Base-by-base conservation (phyloP, 345 rosid species). In the Bruguiera gymnorhiza region DNA sequence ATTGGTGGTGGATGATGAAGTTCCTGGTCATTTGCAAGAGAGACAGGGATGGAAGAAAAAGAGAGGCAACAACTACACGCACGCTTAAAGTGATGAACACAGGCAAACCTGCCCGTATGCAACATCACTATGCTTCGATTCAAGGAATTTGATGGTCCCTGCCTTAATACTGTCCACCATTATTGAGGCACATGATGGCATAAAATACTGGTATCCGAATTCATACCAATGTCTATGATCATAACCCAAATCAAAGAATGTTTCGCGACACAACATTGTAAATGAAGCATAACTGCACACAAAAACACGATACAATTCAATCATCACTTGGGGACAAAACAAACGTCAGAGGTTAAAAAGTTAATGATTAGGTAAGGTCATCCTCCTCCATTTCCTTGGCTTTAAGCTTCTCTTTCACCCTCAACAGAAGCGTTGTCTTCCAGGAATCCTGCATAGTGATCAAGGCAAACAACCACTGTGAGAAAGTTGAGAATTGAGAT, bases 281-380 rank as follows among this genome's bases (percentile, higher is more conserved):
- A 70, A 69, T n/a, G 1, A 31, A 10, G 51, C 34, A 52, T 56
- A 39, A 62, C 52, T 43, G 50, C 15, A 63, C 65, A 70, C 32
- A 61, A 37, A 62, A 62, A 59, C 69, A 66, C 26, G 66, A 69
- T 62, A 71, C 75, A 57, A 24, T 59, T 68, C 63, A 68, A 73
- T 53, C 32, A 67, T 72, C 69, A 69, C 58, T 63, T 31, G 39
- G 68, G 71, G 74, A 74, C 73, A 64, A 18, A 65, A 37, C 30
- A 62, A 71, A 66, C 60, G 55, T 8, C 37, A 53, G 16, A 53
- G 16, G 36, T 50, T 39, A 48, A 58, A 60, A 21, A 48, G 43
- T 53, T 63, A 65, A 43, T 60, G 68, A 68, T 88, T 81, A 76
- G 52, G 79, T 76, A 50, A 76, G 62, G 55, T 67, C 76, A 24